Percentiles rank a stretch among this genome's conserved stretches.
Conservation (phyloP, 805 yeast species). For the Candida argentea region DNA sequence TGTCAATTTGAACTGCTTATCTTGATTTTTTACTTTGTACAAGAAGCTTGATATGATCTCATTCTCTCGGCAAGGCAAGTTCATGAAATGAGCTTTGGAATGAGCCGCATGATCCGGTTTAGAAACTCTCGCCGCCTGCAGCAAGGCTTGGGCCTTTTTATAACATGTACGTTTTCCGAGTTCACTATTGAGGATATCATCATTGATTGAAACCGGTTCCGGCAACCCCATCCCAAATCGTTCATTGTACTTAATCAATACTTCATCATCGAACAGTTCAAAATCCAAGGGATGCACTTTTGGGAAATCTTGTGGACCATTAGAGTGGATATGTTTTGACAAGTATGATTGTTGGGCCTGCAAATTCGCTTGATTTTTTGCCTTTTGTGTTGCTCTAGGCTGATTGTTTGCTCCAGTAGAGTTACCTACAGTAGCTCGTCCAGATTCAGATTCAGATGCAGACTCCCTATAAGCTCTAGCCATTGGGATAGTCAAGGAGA, state of each 20-base stretch:
- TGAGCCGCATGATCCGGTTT: constrained; percentile 51
- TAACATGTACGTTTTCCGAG: constrained; percentile 62
- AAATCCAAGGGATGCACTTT: constrained; percentile 59
- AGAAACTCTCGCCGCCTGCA: constrained; percentile 34
- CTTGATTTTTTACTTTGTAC: constrained; percentile 72
- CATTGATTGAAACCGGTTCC: constrained; percentile 55
- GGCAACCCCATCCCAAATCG: constrained; percentile 48
- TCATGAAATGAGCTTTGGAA: constrained; percentile 60
- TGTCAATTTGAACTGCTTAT: constrained; percentile 29
- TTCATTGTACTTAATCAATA: constrained; percentile 61
- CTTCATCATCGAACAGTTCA: constrained; percentile 45
- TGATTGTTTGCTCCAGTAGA: constrained; percentile 5
- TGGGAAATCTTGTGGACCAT: constrained; percentile 55
- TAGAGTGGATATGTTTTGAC: constrained; percentile 60
- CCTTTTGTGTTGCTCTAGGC: constrained; percentile 43
- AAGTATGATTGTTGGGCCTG: constrained; percentile 63
- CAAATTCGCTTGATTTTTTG: constrained; percentile 49
- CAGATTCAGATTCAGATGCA: constrained; percentile 26
- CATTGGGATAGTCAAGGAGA: too few species aligned
- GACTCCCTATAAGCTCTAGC: constrained; percentile 20
- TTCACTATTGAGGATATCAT: constrained; percentile 58
- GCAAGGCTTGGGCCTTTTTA: constrained; percentile 13
- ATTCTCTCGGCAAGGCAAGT: constrained; percentile 55
- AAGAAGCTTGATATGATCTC: constrained; percentile 84
- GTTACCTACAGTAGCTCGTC: constrained; percentile 3